Evolutionary conservation across 257 asterid genomes (phyloP).

Genomic region (Nemophila menziesii): DNA sequence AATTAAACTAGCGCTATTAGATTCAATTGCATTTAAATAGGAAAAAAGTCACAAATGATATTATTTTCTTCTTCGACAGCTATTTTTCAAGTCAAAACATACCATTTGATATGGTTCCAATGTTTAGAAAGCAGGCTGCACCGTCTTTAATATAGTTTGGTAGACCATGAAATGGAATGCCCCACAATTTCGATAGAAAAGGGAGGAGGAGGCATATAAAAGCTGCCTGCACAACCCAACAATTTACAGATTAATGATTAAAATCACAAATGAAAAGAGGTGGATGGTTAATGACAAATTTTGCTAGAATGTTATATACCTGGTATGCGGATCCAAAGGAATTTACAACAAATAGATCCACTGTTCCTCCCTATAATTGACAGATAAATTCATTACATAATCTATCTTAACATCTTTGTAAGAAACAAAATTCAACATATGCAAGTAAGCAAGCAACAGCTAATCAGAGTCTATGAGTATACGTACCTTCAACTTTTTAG

Average conservation of each 20-base stretch:
- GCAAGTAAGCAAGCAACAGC: slow-evolving; percentile 8
- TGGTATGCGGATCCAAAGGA: slow-evolving; percentile 93
- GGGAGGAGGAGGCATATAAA: slow-evolving; percentile 91
- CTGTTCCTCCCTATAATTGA: slow-evolving; percentile 50
- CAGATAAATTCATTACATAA: slow-evolving; percentile 4
- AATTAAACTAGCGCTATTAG: slow-evolving; percentile 4
- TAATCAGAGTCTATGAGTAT: slow-evolving; percentile 4
- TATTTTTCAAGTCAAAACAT: slow-evolving; percentile 18
- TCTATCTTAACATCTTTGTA: background rate
- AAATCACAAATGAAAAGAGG: slow-evolving; percentile 1
- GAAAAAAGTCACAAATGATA: background rate
- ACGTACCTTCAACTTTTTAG: slow-evolving; percentile 68
- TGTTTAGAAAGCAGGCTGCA: slow-evolving; percentile 90
- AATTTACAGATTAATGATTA: slow-evolving; percentile 20
- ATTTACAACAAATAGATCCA: slow-evolving; percentile 86
- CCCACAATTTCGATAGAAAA: slow-evolving; percentile 87
- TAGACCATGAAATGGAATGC: slow-evolving; percentile 73
- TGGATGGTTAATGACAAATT: background rate
- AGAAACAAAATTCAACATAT: background rate
- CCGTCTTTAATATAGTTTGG: slow-evolving; percentile 80
- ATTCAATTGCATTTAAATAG: background rate
- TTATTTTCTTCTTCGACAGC: too few relatives aligned
- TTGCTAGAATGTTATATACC: slow-evolving; percentile 23
- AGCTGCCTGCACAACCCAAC: slow-evolving; percentile 49
- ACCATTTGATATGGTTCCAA: slow-evolving; percentile 57